These are phyloP conservation scores for Tranzscheliella williamsii DNA, from an alignment of 1,284 basidiomycete species.

Conservation along the genomic window DNA sequence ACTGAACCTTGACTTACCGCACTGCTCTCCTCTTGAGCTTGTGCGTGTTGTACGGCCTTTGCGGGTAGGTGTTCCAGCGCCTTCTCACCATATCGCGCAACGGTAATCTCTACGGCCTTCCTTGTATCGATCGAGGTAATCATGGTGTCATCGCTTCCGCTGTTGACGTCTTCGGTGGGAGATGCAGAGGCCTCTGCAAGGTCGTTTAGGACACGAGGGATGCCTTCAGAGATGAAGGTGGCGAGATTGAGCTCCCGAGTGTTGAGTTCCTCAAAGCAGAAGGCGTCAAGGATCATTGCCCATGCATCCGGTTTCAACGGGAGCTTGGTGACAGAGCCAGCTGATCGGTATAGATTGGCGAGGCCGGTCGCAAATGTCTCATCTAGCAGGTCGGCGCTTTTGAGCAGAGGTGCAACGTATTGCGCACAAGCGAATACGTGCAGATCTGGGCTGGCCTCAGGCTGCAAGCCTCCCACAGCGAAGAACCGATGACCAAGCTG, in stretches of 20 bases:
- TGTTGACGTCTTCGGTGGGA: background rate
- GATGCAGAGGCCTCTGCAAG: conserved; percentile 14
- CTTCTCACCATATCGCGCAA: conserved; percentile 24
- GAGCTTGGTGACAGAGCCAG: conserved; percentile 10
- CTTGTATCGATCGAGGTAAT: background rate
- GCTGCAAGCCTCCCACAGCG: conserved; percentile 1
- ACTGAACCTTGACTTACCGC: too few relatives aligned
- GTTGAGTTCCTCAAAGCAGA: conserved; percentile 36
- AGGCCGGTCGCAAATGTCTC: conserved; percentile 23
- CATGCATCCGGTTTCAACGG: conserved; percentile 24
- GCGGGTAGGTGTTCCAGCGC: conserved; percentile 18
- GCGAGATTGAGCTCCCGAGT: conserved; percentile 26
- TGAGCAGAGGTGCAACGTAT: conserved; percentile 26
- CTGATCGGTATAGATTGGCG: conserved; percentile 21
- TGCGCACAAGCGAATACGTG: conserved; percentile 30
- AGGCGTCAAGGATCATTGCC: conserved; percentile 29
- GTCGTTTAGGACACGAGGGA: conserved; percentile 22
- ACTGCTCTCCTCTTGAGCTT: background rate
- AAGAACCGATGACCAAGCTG: conserved; percentile 13
- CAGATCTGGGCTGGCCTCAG: background rate
- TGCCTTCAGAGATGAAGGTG: conserved; percentile 27
- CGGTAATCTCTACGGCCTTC: conserved; percentile 2
- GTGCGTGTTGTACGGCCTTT: conserved; percentile 3
- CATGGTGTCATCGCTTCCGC: conserved; percentile 1
- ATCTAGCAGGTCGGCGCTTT: conserved; percentile 24